A percentile compares a stretch with the other conserved stretches of the same genome.
Conservation (phyloP, 129 eudicot genomes). For the Centella asiatica region DNA sequence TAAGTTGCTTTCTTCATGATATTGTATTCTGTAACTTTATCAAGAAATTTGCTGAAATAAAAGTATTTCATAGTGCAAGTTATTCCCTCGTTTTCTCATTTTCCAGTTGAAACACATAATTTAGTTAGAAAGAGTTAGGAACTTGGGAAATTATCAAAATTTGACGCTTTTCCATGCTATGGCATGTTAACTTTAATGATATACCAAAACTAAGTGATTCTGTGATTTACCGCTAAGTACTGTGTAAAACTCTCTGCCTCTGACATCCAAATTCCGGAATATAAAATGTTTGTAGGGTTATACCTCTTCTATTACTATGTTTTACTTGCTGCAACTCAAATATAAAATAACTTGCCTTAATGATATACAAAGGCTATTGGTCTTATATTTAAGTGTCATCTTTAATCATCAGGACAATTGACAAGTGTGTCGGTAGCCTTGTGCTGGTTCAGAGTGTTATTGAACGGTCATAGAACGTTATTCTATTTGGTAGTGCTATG, state of each 20-base stretch:
- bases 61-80: neutral
- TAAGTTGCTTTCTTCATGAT: neutral
- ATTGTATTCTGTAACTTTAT: neutral
- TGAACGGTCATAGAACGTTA: no score
- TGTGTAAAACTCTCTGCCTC: neutral
- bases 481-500: neutral
- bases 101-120: neutral
- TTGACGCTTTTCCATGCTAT: neutral
- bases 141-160: neutral
- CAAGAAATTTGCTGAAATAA: neutral
- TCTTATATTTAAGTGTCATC: neutral
- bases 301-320: neutral
- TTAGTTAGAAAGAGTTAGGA: neutral
- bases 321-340: no score
- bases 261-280: neutral
- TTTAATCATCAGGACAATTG: neutral
- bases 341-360: neutral
- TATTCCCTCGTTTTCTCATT: neutral
- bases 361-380: neutral
- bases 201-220: no score
- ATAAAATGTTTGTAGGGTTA: neutral
- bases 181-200: neutral
- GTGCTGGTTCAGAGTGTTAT: neutral
- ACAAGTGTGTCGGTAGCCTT: neutral
- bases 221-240: neutral